Base-by-base conservation (phyloP, 75 land plant species). In the Selaginella moellendorffii region DNA sequence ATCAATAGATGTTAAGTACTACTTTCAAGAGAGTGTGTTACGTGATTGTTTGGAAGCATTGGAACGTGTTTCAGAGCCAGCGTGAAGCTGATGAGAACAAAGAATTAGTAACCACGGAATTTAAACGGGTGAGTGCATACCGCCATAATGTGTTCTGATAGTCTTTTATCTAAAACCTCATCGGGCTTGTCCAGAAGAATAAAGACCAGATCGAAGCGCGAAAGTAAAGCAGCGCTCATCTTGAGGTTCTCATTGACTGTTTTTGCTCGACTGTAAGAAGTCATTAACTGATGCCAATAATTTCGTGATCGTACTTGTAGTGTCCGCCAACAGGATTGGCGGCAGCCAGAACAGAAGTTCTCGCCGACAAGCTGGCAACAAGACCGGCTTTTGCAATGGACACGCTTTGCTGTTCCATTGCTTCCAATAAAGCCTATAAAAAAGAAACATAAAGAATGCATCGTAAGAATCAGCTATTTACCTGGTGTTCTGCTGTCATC, bases 291-390 rank as follows among this genome's bases (percentile, higher is more conserved):
- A 14, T 36, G 46, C 14, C 46, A 14, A 36, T 5, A 36, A 36
- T 36, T 36, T 14, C 14, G 46, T 36, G 10, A 36, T 5, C 42
- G 65, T 88, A 88, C 98, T 92, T 85, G 68, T 92, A 92, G 75
- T 92, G 98, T 59, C 98, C 98, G 63, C 96, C 96, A 76, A 83
- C 90, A 65, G 95, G 98, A 76, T 92, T 92, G 62, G 98, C 98
- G 42, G 98, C 98, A 63, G 98, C 98, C 64, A 92, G 68, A 29
- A 92, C 79, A 61, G 96, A 78, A 28, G 98, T 85, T 59, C 98
- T 78, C 27, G 98, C 89, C 54, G 98, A 85, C 58, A 92, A 78
- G 80, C 96, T 92, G 24, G 98, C 98, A 56, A 92, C 83, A 23
- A 92, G 76, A 64, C 98, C 98, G 70, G 96, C 98, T 68, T 92